Evolutionary conservation across 257 asterid species (phyloP), one percentile per base, ranked within the genome.

Genomic region (Capsicum baccatum): DNA sequence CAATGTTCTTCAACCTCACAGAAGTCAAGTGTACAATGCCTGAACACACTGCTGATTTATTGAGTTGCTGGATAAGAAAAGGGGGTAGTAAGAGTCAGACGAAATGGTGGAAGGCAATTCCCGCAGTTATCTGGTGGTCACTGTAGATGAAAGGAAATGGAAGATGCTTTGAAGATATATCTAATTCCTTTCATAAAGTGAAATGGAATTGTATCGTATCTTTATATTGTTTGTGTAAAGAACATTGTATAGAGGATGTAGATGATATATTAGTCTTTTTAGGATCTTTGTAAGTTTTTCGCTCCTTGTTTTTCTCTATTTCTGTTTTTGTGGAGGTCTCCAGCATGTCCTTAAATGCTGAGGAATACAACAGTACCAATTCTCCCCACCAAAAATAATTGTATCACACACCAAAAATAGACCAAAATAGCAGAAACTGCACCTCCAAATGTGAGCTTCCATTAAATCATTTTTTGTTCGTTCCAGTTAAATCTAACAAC

Each of bases 401-500:
- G 33, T 26, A 26, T 26, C 15, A 67, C 19, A 69, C 8, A 3
- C 26, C 78, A 68, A 3, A 67, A 67, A 66, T 35, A 63, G 9
- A 64, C 44, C 71, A 14, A 69, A 37, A 69, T 50, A 69, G 79
- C 55, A 42, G 55, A 69, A 42, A 15, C 54, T 68, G 78, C 79
- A 69, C 79, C 79, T 42, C 79, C 55, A 8, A 68, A 42, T 42
- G 55, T 42, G 11, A 39, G 78, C 39, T 37, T 19, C 78, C 1
- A n/a, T 44, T 67, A 67, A 67, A 67, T 67, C n/a, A 37, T 67
- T 67, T 67, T 67, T 67, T 68, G 14, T 8, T 26, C 17, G 78
- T 68, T 68, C 74, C 78, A 68, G 78, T 67, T 35, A 35, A 67
- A 35, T 67, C 74, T 47, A 67, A 59, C 33, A n/a, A 37, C 48